A percentile compares a stretch with the other conserved stretches of the same genome.
Conservation (phyloP, 257 asterid genomes). For the Solanum rostratum region DNA sequence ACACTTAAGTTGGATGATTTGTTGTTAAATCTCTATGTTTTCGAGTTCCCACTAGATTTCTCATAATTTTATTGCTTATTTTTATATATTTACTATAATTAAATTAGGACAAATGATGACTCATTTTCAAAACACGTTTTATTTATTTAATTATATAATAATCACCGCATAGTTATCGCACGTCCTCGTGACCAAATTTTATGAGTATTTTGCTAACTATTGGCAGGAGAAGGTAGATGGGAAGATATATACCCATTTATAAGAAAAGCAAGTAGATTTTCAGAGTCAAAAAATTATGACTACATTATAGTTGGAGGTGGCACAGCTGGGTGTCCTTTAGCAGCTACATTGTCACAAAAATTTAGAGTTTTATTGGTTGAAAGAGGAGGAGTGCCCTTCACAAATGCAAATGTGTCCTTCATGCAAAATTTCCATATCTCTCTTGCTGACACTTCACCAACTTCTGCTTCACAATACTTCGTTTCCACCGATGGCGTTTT, state of each 20-base stretch:
- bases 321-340: slow-evolving; percentile 94
- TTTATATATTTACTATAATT: no score
- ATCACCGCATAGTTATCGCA: not conserved
- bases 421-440: slow-evolving; percentile 73
- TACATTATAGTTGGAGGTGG: slow-evolving; percentile 94
- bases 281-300: slow-evolving; percentile 24
- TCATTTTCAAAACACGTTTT: no score
- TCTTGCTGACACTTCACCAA: slow-evolving; percentile 66
- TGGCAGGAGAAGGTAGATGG: slow-evolving; percentile 4
- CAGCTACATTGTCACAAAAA: slow-evolving; percentile 70
- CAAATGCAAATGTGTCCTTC: slow-evolving; percentile 66
- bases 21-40: not conserved
- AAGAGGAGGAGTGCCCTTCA: slow-evolving; percentile 89
- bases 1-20: not conserved
- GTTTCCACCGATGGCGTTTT: slow-evolving; percentile 88
- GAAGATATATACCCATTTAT: slow-evolving; percentile 26
- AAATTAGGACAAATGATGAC: not conserved
- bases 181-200: not conserved
- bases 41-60: not conserved
- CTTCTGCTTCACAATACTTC: slow-evolving; percentile 81
- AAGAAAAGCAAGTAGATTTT: slow-evolving; percentile 22
- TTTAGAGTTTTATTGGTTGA: slow-evolving; percentile 67
- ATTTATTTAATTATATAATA: not conserved
- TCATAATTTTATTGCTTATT: not conserved
- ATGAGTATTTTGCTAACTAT: no score